Conservation (phyloP, 352 stramenopile genomes). For the Aphanomyces invadans region DNA sequence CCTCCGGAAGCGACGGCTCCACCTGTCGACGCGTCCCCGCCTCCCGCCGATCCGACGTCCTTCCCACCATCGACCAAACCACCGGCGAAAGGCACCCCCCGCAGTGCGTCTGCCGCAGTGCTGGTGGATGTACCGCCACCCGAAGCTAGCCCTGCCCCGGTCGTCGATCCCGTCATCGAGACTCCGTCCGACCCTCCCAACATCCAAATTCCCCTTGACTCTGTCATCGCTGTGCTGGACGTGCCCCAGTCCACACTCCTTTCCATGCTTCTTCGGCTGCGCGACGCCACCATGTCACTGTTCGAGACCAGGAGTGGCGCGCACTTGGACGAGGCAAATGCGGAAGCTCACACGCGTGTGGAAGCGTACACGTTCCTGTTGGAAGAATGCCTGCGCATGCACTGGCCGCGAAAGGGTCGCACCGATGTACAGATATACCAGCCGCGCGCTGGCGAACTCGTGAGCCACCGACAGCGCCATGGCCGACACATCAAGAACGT, state of each 20-base stretch:
- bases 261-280: background rate
- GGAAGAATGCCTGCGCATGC: conserved; percentile 78
- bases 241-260: background rate
- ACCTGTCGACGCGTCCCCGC: background rate
- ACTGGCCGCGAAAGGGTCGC: conserved; percentile 80
- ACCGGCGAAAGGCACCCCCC: background rate
- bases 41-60: background rate
- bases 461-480: conserved; percentile 64
- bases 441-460: conserved; percentile 73
- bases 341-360: conserved; percentile 4
- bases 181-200: background rate
- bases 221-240: conserved; percentile 16
- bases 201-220: conserved; percentile 1
- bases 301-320: conserved; percentile 29
- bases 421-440: conserved; percentile 82
- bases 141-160: background rate
- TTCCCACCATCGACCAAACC: background rate
- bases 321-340: conserved; percentile 32
- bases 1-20: background rate
- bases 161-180: background rate
- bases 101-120: background rate
- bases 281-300: background rate
- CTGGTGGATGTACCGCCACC: background rate
- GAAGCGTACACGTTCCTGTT: conserved; percentile 36
- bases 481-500: conserved; percentile 60